These are phyloP conservation scores for Cenococcum geophilum DNA, from an alignment of 495 filamentous ascomycete species.

Conservation along the genomic window DNA sequence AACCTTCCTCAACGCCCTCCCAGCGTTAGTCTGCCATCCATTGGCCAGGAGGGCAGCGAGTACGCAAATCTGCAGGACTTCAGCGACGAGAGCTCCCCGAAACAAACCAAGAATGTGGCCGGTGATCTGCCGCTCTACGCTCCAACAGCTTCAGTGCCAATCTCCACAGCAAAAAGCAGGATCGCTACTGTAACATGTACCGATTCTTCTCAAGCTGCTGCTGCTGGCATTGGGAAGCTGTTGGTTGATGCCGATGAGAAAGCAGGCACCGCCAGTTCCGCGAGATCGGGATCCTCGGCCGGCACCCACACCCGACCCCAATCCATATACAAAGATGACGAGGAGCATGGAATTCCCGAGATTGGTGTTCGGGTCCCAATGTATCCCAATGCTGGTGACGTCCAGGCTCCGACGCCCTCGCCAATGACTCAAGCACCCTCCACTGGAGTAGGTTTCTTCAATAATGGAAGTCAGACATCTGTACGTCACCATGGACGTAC, in stretches of 20 bases:
- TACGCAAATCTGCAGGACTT: constrained; percentile 60
- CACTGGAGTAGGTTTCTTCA: constrained; percentile 52
- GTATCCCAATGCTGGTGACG: constrained; percentile 89
- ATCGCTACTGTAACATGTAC: constrained; percentile 81
- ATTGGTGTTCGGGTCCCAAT: constrained; percentile 89
- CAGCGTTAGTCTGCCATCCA: constrained; percentile 72
- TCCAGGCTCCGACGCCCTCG: constrained; percentile 87
- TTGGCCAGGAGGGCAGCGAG: constrained; percentile 85
- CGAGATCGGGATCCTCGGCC: constrained; percentile 46
- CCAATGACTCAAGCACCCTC: constrained; percentile 51
- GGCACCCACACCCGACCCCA: constrained; percentile 44
- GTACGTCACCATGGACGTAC: constrained; percentile 60
- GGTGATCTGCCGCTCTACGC: constrained; percentile 81
- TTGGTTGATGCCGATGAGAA: constrained; percentile 54
- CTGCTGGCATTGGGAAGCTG: constrained; percentile 70
- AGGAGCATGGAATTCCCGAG: constrained; percentile 82
- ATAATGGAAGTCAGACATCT: constrained; percentile 41
- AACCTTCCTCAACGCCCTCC: constrained; percentile 58
- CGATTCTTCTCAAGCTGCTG: constrained; percentile 75
- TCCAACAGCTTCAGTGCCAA: constrained; percentile 79
- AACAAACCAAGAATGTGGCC: constrained; percentile 71
- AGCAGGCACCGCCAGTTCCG: constrained; percentile 7
- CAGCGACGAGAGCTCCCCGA: constrained; percentile 38
- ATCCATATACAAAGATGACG: constrained; percentile 48
- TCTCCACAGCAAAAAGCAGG: constrained; percentile 68